Conservation (phyloP, 495 filamentous ascomycete species). For the Lasiosphaeris hirsuta region DNA sequence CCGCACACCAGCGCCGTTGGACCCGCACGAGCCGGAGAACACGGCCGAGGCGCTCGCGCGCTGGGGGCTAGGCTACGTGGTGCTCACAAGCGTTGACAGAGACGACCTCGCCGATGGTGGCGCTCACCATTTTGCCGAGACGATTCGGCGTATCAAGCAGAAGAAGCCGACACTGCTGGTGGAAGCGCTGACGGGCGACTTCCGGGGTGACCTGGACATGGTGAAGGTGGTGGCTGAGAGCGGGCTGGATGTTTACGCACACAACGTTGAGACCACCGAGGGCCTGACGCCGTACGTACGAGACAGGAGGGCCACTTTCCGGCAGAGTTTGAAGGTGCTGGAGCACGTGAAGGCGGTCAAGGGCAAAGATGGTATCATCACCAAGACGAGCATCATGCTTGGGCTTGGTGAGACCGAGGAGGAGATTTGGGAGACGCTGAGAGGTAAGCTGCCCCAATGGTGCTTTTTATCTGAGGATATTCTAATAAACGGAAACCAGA, state of each 20-base stretch:
- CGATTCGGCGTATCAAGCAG: conserved; percentile 87
- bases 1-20: conserved; percentile 72
- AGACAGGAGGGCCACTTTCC: conserved; percentile 85
- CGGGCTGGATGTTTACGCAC: conserved; percentile 93
- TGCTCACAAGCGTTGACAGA: conserved; percentile 88
- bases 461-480: not conserved
- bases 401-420: conserved; percentile 89
- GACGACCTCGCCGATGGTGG: conserved; percentile 90
- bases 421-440: conserved; percentile 78
- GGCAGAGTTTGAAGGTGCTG: conserved; percentile 78
- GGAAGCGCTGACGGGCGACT: conserved; percentile 95
- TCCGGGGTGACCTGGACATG: conserved; percentile 75
- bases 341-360: conserved; percentile 73
- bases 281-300: conserved; percentile 82
- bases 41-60: conserved; percentile 87
- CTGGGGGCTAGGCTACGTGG: conserved; percentile 95
- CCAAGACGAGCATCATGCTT: conserved; percentile 96
- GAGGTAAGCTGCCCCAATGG: conserved; percentile 43
- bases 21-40: conserved; percentile 95
- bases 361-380: conserved; percentile 66
- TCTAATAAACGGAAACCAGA: conserved; percentile 44
- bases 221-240: conserved; percentile 77
- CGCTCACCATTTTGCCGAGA: conserved; percentile 88
- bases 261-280: conserved; percentile 96
- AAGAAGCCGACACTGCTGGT: conserved; percentile 84